These are phyloP conservation scores for Acarospora socialis DNA, from an alignment of 2,329 filamentous ascomycete genomes.

Conservation along the genomic window DNA sequence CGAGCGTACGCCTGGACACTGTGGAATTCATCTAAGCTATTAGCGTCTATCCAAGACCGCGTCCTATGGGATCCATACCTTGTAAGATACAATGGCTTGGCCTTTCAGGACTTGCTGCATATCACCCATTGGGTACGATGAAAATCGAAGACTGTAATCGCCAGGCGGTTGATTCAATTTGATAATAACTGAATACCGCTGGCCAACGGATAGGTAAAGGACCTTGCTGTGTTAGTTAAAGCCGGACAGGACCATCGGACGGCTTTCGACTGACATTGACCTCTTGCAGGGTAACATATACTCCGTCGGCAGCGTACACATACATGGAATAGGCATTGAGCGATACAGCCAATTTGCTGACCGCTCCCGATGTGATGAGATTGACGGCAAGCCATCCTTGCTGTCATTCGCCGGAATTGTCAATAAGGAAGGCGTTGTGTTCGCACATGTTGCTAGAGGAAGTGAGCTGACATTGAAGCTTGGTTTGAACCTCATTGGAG, in stretches of 20 bases:
- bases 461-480: conserved; percentile 11
- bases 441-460: conserved; percentile 12
- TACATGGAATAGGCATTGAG: conserved; percentile 14
- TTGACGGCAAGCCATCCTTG: conserved; percentile 14
- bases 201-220: conserved; percentile 12
- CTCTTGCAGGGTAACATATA: conserved; percentile 13
- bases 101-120: conserved; percentile 14
- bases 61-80: conserved; percentile 6
- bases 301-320: conserved; percentile 15
- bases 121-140: conserved; percentile 11
- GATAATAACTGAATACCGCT: conserved; percentile 16
- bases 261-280: conserved; percentile 11
- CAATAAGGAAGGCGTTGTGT: conserved; percentile 9
- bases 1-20: conserved; percentile 6
- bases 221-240: conserved; percentile 9
- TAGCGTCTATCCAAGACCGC: conserved; percentile 1
- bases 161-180: conserved; percentile 13
- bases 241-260: conserved; percentile 4
- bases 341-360: conserved; percentile 12
- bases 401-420: conserved; percentile 1
- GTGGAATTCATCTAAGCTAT: conserved; percentile 4
- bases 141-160: conserved; percentile 11
- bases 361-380: conserved; percentile 13
- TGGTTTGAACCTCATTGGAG: conserved; percentile 13
- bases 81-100: conserved; percentile 12